Percentiles rank a stretch among this genome's conserved stretches.
phyloP scores from a whole-genome alignment of 176 grass and related monocot genomes.

The Rhynchospora breviuscula region DNA sequence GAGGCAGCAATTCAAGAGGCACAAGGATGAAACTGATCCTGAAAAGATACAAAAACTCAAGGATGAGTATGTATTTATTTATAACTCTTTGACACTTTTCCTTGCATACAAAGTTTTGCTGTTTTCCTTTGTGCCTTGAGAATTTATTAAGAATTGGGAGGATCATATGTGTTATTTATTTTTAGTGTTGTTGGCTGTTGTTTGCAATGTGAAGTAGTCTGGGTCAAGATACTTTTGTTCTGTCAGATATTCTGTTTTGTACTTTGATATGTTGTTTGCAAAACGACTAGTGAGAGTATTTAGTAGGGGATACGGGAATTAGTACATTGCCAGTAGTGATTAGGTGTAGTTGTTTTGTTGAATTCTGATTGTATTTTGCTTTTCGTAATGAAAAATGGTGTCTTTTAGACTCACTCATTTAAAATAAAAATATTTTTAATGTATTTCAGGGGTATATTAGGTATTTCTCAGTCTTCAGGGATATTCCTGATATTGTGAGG shows the following conservation, averaged over 20 bases:
- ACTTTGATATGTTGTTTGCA: too few species aligned
- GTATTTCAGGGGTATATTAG: not conserved
- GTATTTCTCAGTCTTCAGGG: not conserved
- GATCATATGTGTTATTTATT: not conserved
- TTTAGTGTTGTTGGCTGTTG: too few species aligned
- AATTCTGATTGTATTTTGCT: too few species aligned
- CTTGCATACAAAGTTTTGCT: not conserved
- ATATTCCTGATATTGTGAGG: not conserved
- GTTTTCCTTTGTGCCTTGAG: constrained; percentile 12
- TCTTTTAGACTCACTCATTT: too few species aligned
- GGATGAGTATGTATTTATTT: constrained; percentile 61
- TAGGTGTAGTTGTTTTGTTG: too few species aligned
- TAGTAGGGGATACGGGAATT: too few species aligned
- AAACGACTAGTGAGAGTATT: too few species aligned
- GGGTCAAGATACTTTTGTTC: too few species aligned
- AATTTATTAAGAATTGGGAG: constrained; percentile 20
- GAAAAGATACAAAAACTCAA: constrained; percentile 98
- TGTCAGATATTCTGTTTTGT: too few species aligned
- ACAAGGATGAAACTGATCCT: constrained; percentile 90
- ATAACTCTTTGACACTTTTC: not conserved
- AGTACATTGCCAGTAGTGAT: too few species aligned
- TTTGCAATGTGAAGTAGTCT: too few species aligned
- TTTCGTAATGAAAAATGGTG: too few species aligned
- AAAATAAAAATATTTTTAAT: not conserved
- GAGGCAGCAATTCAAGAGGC: constrained; percentile 88